Conservation (phyloP, 805 yeast genomes). For the Cyberlindnera samutprakarnensis region DNA sequence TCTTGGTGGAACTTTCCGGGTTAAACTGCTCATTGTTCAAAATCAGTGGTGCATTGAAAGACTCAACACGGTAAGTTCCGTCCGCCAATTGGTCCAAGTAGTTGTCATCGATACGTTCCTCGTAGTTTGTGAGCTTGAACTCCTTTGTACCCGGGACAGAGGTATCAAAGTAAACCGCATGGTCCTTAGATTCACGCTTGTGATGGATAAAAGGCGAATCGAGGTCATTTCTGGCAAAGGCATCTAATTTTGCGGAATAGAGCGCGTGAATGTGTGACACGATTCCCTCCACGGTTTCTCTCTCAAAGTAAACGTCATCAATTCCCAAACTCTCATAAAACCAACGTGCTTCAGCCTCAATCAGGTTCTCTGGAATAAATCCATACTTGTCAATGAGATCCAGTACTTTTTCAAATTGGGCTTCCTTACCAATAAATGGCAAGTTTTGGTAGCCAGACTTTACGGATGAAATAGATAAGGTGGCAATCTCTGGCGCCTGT, state of each 20-base stretch:
- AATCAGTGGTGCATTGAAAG: constrained; percentile 59
- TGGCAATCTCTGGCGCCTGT: constrained; percentile 31
- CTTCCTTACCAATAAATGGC: constrained; percentile 72
- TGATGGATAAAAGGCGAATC: constrained; percentile 62
- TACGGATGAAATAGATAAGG: constrained; percentile 33
- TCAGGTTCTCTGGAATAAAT: constrained; percentile 79
- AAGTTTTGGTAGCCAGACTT: constrained; percentile 63
- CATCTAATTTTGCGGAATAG: constrained; percentile 89
- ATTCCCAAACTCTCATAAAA: constrained; percentile 83
- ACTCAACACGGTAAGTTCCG: constrained; percentile 61
- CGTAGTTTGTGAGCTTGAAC: constrained; percentile 44
- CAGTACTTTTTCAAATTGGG: constrained; percentile 74
- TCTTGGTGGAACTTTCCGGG: constrained; percentile 27
- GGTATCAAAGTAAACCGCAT: constrained; percentile 87
- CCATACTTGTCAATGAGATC: constrained; percentile 78
- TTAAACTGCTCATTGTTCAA: constrained; percentile 27
- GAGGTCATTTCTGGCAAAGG: constrained; percentile 57
- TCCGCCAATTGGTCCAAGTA: constrained; percentile 59
- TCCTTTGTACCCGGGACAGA: constrained; percentile 41
- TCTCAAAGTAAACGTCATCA: constrained; percentile 86
- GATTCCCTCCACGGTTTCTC: constrained; percentile 73
- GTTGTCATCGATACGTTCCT: constrained; percentile 70
- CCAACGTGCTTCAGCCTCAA: constrained; percentile 85
- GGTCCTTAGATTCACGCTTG: constrained; percentile 72
- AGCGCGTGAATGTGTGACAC: constrained; percentile 81